A percentile compares a stretch with the other conserved stretches of the same genome.
Evolutionary conservation across 1,284 basidiomycete genomes (phyloP).

Genomic region (Leucoagaricus sp.): DNA sequence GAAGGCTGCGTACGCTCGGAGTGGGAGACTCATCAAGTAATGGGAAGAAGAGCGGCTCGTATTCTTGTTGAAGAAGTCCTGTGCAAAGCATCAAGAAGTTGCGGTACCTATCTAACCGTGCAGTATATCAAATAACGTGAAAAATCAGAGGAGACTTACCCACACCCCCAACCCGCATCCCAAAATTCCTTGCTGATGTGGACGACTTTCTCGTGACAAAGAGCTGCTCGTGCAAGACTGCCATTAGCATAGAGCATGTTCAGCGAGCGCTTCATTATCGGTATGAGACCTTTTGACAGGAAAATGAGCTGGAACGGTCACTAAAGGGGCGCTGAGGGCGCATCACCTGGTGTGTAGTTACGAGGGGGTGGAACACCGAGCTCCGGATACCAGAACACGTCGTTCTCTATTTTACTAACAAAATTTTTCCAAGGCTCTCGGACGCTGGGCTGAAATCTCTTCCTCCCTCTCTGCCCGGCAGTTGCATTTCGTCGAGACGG

Average conservation of each 20-base stretch:
- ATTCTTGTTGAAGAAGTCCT: slow-evolving; percentile 63
- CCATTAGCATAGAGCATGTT: slow-evolving; percentile 52
- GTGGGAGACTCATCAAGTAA: slow-evolving; percentile 55
- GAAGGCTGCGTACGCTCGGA: slow-evolving; percentile 75
- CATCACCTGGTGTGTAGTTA: slow-evolving; percentile 72
- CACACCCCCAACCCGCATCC: slow-evolving; percentile 75
- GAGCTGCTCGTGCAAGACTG: slow-evolving; percentile 56
- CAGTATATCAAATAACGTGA: neutral
- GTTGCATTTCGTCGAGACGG: neutral
- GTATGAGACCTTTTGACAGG: slow-evolving; percentile 80
- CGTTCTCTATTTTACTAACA: slow-evolving; percentile 31
- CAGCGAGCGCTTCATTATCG: slow-evolving; percentile 60
- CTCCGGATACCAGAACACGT: slow-evolving; percentile 66
- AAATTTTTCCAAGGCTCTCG: slow-evolving; percentile 6
- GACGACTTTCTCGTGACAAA: slow-evolving; percentile 64
- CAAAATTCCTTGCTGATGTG: slow-evolving; percentile 61
- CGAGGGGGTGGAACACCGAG: slow-evolving; percentile 51
- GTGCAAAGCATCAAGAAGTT: slow-evolving; percentile 85
- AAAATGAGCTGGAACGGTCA: neutral
- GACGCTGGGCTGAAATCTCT: slow-evolving; percentile 17
- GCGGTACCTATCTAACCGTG: slow-evolving; percentile 69
- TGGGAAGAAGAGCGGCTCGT: slow-evolving; percentile 60
- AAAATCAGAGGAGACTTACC: slow-evolving; percentile 40
- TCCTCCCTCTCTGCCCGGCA: slow-evolving; percentile 8
- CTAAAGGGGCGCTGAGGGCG: neutral